These are phyloP conservation scores for Albophoma yamanashiensis DNA, from an alignment of 2,329 filamentous ascomycete genomes.

Conservation along the genomic window DNA sequence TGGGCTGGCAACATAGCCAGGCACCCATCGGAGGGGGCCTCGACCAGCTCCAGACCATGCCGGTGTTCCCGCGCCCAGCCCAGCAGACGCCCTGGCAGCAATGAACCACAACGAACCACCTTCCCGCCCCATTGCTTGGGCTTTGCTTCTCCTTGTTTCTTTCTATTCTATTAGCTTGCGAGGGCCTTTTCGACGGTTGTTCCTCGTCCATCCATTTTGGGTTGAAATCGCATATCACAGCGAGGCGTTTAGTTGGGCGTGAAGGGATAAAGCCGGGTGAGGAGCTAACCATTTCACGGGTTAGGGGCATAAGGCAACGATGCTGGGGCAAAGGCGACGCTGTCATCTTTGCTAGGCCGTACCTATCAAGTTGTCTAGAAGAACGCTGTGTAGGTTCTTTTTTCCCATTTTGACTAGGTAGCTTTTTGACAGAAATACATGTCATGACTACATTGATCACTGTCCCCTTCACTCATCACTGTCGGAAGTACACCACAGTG, in stretches of 20 bases:
- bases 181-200: neutral
- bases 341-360: neutral
- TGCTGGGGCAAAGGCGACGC: neutral
- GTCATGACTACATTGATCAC: neutral
- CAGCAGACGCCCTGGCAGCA: conserved; percentile 53
- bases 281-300: neutral
- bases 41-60: conserved; percentile 68
- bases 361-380: neutral
- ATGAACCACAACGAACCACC: conserved; percentile 24
- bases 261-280: neutral
- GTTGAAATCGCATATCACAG: neutral
- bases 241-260: conserved; percentile 2
- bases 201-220: neutral
- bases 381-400: neutral
- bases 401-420: neutral
- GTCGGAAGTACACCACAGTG: neutral
- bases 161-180: conserved; percentile 8
- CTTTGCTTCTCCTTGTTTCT: conserved; percentile 10
- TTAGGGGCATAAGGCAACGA: neutral
- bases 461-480: neutral
- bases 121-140: neutral
- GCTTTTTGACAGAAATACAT: neutral
- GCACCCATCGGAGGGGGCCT: conserved; percentile 72
- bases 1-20: conserved; percentile 76
- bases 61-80: conserved; percentile 75